Evolutionary conservation across 345 rosid genomes (phyloP), one percentile per base, ranked within the genome.

Genomic region (Arabidopsis thaliana): DNA sequence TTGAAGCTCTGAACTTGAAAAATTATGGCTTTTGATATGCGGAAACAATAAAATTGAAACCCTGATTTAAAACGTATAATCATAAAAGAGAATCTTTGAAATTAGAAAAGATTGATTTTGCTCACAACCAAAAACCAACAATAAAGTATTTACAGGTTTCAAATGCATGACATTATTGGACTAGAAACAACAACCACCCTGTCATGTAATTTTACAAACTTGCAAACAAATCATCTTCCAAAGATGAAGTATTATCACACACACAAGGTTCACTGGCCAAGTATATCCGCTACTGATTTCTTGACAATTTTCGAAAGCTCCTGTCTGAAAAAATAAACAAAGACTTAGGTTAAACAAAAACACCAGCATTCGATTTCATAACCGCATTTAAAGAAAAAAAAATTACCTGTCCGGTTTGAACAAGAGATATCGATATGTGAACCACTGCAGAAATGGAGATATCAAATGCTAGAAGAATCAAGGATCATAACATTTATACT

Each of bases 361-460:
- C 37, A 57, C 36, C 57, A 25, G 14, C 16, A 50, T 14, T 59
- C 10, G 9, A 20, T 58, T 66, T 59, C 68, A 59, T 28, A 16
- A 38, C 60, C 24, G 0, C 16, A 0, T 1, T 33, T 68, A 4
- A 24, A 50, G 25, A 8, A 40, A 16, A 62, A 3, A 32, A 46
- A 23, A 7, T 0, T 58, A 90, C 98, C 97, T 82, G 40, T 87
- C 83, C 8, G 98, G 98, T 81, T 88, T 90, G 91, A 88, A 89
- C 81, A 94, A 75, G 73, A 94, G 98, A 83, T 88, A 91, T 59
- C 97, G 93, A 76, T 94, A 91, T 61, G 81, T 65, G 73, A 94
- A 25, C 28, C 28, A 25, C 28, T 25, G 28, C 28, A 25, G 4
- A 10, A 63, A 45, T 1, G 9, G 1, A 58, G 20, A 37, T n/a